Base-by-base conservation (phyloP, 768 basidiomycete species). In the Pulveroboletus sp. region DNA sequence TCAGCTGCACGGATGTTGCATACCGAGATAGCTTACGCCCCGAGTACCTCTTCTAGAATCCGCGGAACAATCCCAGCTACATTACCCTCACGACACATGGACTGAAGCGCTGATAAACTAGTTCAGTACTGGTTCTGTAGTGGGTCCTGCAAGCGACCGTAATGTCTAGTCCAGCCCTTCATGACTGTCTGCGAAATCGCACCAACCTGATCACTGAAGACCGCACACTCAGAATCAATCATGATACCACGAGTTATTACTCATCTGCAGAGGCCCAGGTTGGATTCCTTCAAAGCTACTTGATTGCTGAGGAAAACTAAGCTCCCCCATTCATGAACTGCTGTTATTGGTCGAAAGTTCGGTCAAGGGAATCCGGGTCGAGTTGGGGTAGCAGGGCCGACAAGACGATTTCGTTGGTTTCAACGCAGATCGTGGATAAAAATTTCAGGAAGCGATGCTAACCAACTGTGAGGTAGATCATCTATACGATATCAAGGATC, bases 211-310 rank as follows among this genome's bases (percentile, higher is more conserved):
- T 74, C 47, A 30, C 54, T n/a, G 54, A 63, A 40, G 83, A 83
- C 58, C 73, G 76, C 29, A 67, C 75, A 6, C 59, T 79, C n/a
- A 76, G 82, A 43, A 65, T 71, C 29, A 82, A 84, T 49, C 62
- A 63, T 45, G 45, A 47, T 31, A 50, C 58, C 16, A 52, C 58
- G n/a, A 37, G 26, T 17, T 48, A 53, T 36, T 39, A 65, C n/a
- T 69, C 78, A 1, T 62, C 65, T 12, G 59, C 65, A 0, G 81
- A 84, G 58, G 53, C 61, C 16, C 62, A 72, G 43, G 87, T 84
- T 24, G 85, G 88, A 38, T 31, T n/a, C 35, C 30, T 5, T 31
- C 19, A 41, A 46, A 85, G 82, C 57, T 58, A 64, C 35, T 69
- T 73, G 60, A 49, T 66, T 27, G 68, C 63, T 8, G 68, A 60